phyloP scores from a whole-genome alignment of 2,329 filamentous ascomycete genomes.

The Pyricularia grisea region DNA sequence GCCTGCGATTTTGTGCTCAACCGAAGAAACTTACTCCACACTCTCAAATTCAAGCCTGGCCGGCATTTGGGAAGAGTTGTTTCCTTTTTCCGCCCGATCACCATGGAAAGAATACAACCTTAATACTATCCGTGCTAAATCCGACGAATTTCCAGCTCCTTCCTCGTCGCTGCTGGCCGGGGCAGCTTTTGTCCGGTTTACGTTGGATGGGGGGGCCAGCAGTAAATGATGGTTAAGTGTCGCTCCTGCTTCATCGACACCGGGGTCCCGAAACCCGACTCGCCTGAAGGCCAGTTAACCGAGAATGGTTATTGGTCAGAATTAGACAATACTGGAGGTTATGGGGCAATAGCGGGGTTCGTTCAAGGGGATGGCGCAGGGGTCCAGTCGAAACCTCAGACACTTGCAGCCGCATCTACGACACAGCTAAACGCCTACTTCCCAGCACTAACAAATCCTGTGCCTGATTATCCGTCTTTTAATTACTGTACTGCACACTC shows the following conservation, averaged over 20 bases:
- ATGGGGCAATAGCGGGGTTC: background rate
- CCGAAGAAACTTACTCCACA: background rate
- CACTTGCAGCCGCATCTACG: constrained; percentile 17
- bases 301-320: constrained; percentile 8
- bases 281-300: constrained; percentile 22
- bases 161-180: background rate
- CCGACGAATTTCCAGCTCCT: background rate
- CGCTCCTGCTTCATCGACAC: constrained; percentile 27
- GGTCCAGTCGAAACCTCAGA: constrained; percentile 10
- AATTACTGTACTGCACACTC: background rate
- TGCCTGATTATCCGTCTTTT: background rate
- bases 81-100: background rate
- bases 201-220: background rate
- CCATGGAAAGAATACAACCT: background rate
- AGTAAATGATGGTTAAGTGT: constrained; percentile 6
- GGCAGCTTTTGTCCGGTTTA: background rate
- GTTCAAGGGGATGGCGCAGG: background rate
- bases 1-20: background rate
- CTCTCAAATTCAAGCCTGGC: background rate
- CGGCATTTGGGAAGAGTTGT: background rate
- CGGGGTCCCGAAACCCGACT: constrained; percentile 25
- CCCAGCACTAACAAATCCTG: background rate
- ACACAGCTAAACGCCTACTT: constrained; percentile 6
- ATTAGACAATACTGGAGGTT: background rate
- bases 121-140: background rate